Base-by-base conservation (phyloP, 139 green algal species). In the Chlorella sp. region DNA sequence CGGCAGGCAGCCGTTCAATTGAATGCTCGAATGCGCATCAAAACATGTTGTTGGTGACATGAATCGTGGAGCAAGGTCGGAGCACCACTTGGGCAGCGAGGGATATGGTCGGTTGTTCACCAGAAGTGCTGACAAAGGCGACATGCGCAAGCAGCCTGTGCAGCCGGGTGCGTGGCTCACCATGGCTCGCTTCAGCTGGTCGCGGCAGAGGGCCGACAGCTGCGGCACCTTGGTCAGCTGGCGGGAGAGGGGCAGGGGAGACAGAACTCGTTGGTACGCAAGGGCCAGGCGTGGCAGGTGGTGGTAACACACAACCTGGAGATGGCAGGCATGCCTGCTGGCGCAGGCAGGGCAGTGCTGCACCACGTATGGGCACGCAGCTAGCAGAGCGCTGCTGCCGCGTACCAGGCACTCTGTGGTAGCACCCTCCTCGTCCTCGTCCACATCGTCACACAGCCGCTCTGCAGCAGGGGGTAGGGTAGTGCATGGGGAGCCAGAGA, bases 361-460 rank as follows among this genome's bases (percentile, higher is more conserved):
- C 56, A 19, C 3, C 9, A 20, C 28, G 56, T 13, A 3, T 19
- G 3, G 56, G 56, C 56, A 69, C 7, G 26, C 2, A 2, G 60
- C n/a, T 13, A 74, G 36, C 19, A 28, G 9, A 4, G 46, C 44
- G 32, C 13, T n/a, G n/a, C n/a, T n/a, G n/a, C n/a, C n/a, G n/a
- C 13, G 1, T 28, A 95, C 93, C 92, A 97, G 84, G 89, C 94
- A 97, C 38, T 93, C 89, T 20, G 94, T 76, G 62, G 95, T 87
- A 5, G 90, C 87, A 9, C 89, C 92, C 22, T 93, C 76, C 28
- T 92, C 74, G 5, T 43, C 40, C 30, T 81, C 40, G 46, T 96
- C 91, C 11, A 90, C 89, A 58, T 94, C 90, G 19, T 20, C 60
- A 17, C 77, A 83, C 58, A 83, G 40, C 40, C 13, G 3, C 28